phyloP scores from a whole-genome alignment of 208 protist species.

The Crithidia fasciculata region DNA sequence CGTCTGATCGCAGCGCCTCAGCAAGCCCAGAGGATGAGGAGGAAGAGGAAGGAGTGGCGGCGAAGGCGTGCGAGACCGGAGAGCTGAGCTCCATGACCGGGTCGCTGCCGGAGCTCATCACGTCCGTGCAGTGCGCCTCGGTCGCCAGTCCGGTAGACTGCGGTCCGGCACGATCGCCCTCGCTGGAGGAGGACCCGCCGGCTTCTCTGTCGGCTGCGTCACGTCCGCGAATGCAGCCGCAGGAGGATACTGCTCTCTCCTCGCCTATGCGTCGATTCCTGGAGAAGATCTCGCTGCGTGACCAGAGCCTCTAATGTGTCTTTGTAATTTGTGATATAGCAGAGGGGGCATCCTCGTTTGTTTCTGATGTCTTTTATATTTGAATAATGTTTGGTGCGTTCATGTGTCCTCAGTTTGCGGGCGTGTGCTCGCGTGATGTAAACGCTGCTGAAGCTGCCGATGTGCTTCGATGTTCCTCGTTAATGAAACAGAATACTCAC shows the following conservation, averaged over 20 bases:
- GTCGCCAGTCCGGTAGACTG: background rate
- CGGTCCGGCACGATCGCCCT: background rate
- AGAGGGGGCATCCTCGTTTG: too few species aligned
- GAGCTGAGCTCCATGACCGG: slow-evolving; percentile 13
- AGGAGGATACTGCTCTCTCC: background rate
- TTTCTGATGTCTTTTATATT: too few species aligned
- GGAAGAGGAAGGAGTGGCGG: background rate
- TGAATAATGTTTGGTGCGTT: too few species aligned
- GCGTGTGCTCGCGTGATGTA: too few species aligned
- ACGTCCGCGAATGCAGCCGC: background rate
- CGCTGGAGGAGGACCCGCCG: background rate
- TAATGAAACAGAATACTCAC: too few species aligned
- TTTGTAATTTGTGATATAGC: background rate
- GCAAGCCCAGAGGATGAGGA: background rate
- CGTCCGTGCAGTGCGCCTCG: background rate
- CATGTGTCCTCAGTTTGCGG: too few species aligned
- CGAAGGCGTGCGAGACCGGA: background rate
- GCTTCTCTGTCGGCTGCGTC: background rate
- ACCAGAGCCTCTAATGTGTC: background rate
- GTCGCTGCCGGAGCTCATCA: slow-evolving; percentile 6
- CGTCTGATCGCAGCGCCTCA: background rate
- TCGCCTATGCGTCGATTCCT: slow-evolving; percentile 6
- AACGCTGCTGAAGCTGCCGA: too few species aligned
- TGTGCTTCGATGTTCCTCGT: too few species aligned
- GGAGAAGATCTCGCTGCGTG: slow-evolving; percentile 4